Evolutionary conservation across 257 asterid genomes (phyloP).

Genomic region (Knoxia roxburghii): DNA sequence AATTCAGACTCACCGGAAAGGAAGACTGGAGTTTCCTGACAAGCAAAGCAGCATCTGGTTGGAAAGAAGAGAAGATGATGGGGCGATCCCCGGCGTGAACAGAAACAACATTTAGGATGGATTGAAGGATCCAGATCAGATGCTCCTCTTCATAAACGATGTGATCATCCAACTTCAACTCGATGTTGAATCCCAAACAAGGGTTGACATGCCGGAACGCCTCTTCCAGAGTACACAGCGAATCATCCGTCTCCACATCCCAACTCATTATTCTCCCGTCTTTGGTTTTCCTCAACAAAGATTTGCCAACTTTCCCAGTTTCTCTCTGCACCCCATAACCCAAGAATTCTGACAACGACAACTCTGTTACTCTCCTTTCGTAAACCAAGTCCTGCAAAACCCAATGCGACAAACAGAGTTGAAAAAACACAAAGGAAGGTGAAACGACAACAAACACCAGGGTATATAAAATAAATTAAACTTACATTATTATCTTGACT

Average conservation of each 20-base stretch:
- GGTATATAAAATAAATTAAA: too few species aligned
- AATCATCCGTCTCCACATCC: slow-evolving; percentile 75
- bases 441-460: too few species aligned
- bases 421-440: background rate
- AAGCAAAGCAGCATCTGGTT: slow-evolving; percentile 78
- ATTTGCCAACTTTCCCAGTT: slow-evolving; percentile 38
- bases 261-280: slow-evolving; percentile 70
- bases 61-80: slow-evolving; percentile 68
- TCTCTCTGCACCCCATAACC: slow-evolving; percentile 74
- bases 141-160: slow-evolving; percentile 49
- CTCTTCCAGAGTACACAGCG: slow-evolving; percentile 68
- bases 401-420: too few species aligned
- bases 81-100: slow-evolving; percentile 68
- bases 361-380: slow-evolving; percentile 75
- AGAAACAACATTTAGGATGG: slow-evolving; percentile 48
- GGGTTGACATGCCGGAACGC: slow-evolving; percentile 73
- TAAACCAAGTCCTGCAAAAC: slow-evolving; percentile 50
- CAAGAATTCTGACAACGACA: slow-evolving; percentile 64
- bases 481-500: slow-evolving; percentile 63
- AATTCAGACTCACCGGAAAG: slow-evolving; percentile 76
- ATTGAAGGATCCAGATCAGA: slow-evolving; percentile 35
- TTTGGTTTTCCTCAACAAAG: slow-evolving; percentile 64
- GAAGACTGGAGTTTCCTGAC: slow-evolving; percentile 54
- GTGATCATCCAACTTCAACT: slow-evolving; percentile 75
- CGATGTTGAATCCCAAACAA: slow-evolving; percentile 76